These are phyloP conservation scores for Sclerotinia spermophila DNA, from an alignment of 2,329 filamentous ascomycete genomes.

Conservation along the genomic window DNA sequence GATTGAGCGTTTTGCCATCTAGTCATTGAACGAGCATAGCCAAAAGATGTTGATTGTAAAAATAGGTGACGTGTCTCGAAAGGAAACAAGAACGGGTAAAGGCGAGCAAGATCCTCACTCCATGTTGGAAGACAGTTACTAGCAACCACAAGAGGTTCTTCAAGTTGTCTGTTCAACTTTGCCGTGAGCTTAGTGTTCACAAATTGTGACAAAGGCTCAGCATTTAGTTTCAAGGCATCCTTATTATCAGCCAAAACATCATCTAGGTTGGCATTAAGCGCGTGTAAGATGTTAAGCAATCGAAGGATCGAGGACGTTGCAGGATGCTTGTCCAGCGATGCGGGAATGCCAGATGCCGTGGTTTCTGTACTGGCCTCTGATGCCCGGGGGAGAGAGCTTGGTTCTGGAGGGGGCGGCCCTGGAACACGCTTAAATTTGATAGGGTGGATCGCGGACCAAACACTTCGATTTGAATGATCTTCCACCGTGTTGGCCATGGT, in stretches of 20 bases:
- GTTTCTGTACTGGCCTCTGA: conserved; percentile 49
- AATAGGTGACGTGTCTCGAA: conserved; percentile 97
- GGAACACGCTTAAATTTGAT: conserved; percentile 87
- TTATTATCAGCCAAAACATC: conserved; percentile 81
- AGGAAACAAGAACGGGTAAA: conserved; percentile 95
- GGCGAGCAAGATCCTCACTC: conserved; percentile 89
- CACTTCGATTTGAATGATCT: conserved; percentile 67
- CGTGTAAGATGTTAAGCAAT: conserved; percentile 84
- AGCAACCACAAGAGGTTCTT: conserved; percentile 94
- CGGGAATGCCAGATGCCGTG: conserved; percentile 62
- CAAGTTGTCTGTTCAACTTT: conserved; percentile 92
- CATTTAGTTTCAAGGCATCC: conserved; percentile 64
- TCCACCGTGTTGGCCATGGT: conserved; percentile 51
- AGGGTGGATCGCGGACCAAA: conserved; percentile 87
- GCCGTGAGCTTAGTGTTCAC: conserved; percentile 98
- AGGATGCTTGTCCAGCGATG: conserved; percentile 77
- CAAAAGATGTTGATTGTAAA: conserved; percentile 95
- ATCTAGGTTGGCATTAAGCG: conserved; percentile 88
- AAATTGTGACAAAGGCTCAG: conserved; percentile 86
- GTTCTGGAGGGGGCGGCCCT: conserved; percentile 75
- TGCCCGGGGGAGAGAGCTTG: conserved; percentile 56
- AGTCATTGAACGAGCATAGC: conserved; percentile 95
- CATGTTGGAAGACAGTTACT: conserved; percentile 94
- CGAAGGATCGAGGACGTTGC: conserved; percentile 83
- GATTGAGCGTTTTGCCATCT: conserved; percentile 93